Base-by-base conservation (phyloP, 176 grass and related monocot genomes). In the Paspalum vaginatum region DNA sequence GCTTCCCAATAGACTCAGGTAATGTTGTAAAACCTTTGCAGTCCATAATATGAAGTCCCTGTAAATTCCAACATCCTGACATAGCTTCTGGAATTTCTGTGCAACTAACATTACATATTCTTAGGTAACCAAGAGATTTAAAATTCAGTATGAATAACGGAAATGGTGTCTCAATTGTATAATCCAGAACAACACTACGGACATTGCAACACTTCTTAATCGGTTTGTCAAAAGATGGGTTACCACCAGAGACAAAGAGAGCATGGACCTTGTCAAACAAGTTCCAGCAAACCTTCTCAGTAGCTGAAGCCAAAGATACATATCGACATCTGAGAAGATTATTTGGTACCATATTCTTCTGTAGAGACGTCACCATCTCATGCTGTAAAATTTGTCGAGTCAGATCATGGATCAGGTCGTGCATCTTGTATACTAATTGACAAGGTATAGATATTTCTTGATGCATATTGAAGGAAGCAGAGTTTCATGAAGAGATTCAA, bases 1-100 rank as follows among this genome's bases (percentile, higher is more conserved):
- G 57, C 22, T 84, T 76, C 16, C 81, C 60, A 76, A 84, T 14
- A 24, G 58, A 65, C 15, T 74, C 10, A 0, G 81, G 81, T 26
- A 84, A 66, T 0, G 0, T 38, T 8, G 24, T 0, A 13, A 84
- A 48, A 41, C 49, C 21, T 13, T 1, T 5, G 4, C 57, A 83
- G 11, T 50, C 0, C 0, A 9, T 39, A 5, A 81, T 0, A 82
- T 27, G 12, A 54, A 73, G 60, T 59, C 43, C n/a, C 55, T 83
- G 67, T 41, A 83, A 65, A 64, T 65, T 84, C 59, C 82, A 84
- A 24, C 74, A 53, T 0, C 22, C 43, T 15, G 45, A 69, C 55
- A 85, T 32, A 25, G 43, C 27, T 68, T 78, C 71, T 41, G 71
- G 82, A 53, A 85, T 10, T 56, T 43, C 2, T 4, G 1, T 61